These are phyloP conservation scores for Trichophyton benhamiae DNA, from an alignment of 2,329 filamentous ascomycete genomes.

Conservation along the genomic window DNA sequence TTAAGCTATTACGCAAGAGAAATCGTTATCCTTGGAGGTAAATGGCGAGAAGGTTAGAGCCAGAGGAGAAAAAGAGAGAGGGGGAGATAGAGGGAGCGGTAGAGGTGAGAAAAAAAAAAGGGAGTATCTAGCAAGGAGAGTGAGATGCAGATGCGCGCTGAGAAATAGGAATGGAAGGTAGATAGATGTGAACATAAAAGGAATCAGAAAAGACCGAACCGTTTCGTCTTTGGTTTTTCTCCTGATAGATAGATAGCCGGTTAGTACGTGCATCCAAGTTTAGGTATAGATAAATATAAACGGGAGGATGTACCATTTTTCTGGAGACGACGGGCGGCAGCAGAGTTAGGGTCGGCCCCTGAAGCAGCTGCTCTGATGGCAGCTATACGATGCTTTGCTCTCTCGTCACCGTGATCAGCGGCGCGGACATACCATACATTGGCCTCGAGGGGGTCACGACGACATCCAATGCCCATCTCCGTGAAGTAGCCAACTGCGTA, in stretches of 20 bases:
- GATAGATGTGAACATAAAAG: too few relatives aligned
- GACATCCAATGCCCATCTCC: constrained; percentile 94
- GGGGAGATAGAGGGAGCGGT: not conserved
- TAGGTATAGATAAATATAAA: not conserved
- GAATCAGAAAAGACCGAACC: constrained; percentile 12
- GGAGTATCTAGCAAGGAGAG: not conserved
- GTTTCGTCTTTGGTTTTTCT: constrained; percentile 15
- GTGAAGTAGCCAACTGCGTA: constrained; percentile 96
- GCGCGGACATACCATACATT: constrained; percentile 98
- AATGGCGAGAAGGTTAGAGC: not conserved
- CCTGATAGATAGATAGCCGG: not conserved
- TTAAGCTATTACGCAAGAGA: not conserved
- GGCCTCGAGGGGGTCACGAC: constrained; percentile 84
- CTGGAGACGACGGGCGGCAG: constrained; percentile 11
- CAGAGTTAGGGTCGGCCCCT: constrained; percentile 31
- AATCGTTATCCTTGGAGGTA: not conserved
- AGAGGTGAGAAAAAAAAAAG: not conserved
- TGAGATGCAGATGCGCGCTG: not conserved
- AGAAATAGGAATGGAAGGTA: not conserved
- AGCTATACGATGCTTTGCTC: constrained; percentile 72
- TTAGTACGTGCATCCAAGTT: not conserved
- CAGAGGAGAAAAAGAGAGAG: not conserved
- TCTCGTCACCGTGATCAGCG: constrained; percentile 79
- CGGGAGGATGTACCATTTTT: constrained; percentile 14
- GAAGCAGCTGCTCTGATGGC: constrained; percentile 75